Conservation (phyloP, 2,329 filamentous ascomycete genomes). For the Parascedosporium putredinis region DNA sequence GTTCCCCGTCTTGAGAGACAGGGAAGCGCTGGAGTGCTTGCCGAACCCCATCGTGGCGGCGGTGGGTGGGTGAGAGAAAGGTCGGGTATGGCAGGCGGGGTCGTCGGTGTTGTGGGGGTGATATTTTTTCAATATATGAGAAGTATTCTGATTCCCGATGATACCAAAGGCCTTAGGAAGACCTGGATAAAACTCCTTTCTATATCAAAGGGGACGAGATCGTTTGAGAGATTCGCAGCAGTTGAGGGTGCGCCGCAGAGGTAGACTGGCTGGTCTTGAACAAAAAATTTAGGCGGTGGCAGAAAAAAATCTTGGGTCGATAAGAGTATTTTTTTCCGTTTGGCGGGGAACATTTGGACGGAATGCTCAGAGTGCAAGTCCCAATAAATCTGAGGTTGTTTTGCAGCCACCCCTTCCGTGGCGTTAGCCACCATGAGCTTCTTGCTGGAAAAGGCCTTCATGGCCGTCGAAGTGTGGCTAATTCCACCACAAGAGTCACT, state of each 20-base stretch:
- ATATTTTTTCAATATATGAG: too few relatives aligned
- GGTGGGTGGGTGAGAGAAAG: background rate
- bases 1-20: slow-evolving; percentile 49
- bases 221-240: too few relatives aligned
- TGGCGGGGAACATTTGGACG: too few relatives aligned
- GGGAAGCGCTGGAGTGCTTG: slow-evolving; percentile 16
- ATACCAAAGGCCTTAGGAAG: too few relatives aligned
- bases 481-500: slow-evolving; percentile 1
- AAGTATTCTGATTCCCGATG: too few relatives aligned
- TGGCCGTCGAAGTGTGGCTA: background rate
- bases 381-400: background rate
- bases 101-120: too few relatives aligned
- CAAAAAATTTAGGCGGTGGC: slow-evolving; percentile 7
- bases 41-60: slow-evolving; percentile 15
- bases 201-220: too few relatives aligned
- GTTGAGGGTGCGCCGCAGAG: too few relatives aligned
- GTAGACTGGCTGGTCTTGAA: background rate
- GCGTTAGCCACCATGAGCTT: background rate
- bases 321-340: background rate
- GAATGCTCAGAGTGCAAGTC: too few relatives aligned
- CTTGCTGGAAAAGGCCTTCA: background rate
- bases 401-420: slow-evolving; percentile 1
- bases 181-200: too few relatives aligned
- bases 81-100: background rate
- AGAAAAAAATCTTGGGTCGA: slow-evolving; percentile 5